Conservation (phyloP, 176 grass and related monocot genomes). For the Tillandsia fasciculata region DNA sequence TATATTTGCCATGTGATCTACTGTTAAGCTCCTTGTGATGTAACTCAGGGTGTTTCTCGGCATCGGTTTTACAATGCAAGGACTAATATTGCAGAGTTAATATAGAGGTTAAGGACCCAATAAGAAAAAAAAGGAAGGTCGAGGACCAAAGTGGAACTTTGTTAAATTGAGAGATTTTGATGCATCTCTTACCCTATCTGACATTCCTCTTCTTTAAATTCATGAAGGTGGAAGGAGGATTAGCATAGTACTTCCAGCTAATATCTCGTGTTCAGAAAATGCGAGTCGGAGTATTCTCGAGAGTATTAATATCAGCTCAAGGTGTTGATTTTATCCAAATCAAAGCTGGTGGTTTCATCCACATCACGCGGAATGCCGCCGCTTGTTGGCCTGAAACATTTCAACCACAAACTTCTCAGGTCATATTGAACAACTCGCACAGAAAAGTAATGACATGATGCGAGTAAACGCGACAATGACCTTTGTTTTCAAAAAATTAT, state of each 20-base stretch:
- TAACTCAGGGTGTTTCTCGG: too few species aligned
- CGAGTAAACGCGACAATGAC: too few species aligned
- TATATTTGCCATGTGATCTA: too few species aligned
- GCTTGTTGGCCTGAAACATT: conserved; percentile 72
- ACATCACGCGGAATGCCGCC: conserved; percentile 59
- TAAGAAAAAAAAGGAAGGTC: too few species aligned
- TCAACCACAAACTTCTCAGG: conserved; percentile 1
- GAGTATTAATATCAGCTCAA: conserved; percentile 1
- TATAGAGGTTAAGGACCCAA: too few species aligned
- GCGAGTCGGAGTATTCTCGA: background rate
- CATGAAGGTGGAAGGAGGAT: background rate
- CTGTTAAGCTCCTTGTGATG: too few species aligned
- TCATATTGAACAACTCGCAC: conserved; percentile 3
- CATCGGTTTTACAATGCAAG: too few species aligned
- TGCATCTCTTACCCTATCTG: too few species aligned
- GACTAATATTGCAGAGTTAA: too few species aligned
- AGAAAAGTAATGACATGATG: background rate
- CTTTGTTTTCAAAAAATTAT: background rate
- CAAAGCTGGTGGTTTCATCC: conserved; percentile 33
- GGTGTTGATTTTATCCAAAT: conserved; percentile 37
- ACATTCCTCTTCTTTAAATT: background rate
- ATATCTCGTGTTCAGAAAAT: background rate
- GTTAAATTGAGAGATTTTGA: too few species aligned
- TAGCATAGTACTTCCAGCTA: background rate
- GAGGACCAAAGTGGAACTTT: too few species aligned